These are phyloP conservation scores for Austroboletus eburneus DNA, from an alignment of 768 basidiomycete species.

Conservation along the genomic window DNA sequence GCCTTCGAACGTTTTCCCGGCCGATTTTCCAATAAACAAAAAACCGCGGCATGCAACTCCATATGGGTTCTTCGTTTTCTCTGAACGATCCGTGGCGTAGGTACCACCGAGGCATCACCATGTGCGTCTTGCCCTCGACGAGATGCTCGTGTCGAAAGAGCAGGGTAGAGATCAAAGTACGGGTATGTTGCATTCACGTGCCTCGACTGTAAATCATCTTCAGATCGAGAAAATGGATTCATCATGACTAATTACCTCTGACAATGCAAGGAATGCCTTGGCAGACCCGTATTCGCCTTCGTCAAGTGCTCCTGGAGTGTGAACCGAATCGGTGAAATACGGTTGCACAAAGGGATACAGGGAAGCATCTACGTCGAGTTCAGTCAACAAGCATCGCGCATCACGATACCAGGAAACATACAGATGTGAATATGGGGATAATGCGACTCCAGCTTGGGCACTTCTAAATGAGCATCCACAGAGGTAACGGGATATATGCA, in stretches of 20 bases:
- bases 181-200: constrained; percentile 18
- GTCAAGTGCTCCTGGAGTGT: constrained; percentile 7
- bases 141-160: neutral
- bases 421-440: constrained; percentile 26
- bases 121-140: neutral
- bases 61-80: constrained; percentile 20
- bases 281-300: neutral
- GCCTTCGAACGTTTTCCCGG: constrained; percentile 22
- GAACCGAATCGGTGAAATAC: constrained; percentile 4
- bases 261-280: constrained; percentile 1
- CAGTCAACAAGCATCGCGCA: neutral
- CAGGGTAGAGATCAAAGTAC: constrained; percentile 22
- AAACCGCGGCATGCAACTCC: constrained; percentile 15
- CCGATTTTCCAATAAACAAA: constrained; percentile 9
- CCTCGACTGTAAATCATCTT: constrained; percentile 1
- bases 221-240: neutral
- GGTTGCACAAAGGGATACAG: constrained; percentile 17
- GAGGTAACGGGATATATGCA: constrained; percentile 20
- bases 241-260: constrained; percentile 10
- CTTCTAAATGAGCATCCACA: neutral
- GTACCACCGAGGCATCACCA: neutral
- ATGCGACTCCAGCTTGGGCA: constrained; percentile 1
- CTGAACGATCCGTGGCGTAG: neutral
- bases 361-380: constrained; percentile 5
- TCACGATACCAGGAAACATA: constrained; percentile 11